A percentile compares a stretch with the other conserved stretches of the same genome.
Evolutionary conservation across 1,284 basidiomycete species (phyloP).

Genomic region (Cutaneotrichosporon spelunceum): DNA sequence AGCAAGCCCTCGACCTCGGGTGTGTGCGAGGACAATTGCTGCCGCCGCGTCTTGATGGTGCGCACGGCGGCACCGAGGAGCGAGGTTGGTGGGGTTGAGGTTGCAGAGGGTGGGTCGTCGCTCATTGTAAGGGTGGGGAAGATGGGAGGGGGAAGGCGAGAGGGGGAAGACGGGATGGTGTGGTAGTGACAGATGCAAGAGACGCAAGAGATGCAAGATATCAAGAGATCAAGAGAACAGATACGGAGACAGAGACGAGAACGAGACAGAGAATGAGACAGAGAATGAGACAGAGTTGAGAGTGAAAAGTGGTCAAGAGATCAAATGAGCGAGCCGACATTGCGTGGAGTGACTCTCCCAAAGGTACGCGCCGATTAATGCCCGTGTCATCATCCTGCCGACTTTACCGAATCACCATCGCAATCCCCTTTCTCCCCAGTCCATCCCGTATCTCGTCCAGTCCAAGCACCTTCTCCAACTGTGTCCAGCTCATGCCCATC

Average conservation of each 20-base stretch:
- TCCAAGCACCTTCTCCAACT: conserved; percentile 70
- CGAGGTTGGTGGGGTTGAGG: too few species aligned
- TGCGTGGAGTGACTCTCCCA: not conserved
- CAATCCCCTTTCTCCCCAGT: conserved; percentile 41
- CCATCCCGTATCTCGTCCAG: conserved; percentile 36
- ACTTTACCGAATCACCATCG: conserved; percentile 33
- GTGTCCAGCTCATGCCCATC: conserved; percentile 78
- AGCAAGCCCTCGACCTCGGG: conserved; percentile 32
- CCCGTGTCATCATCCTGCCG: not conserved
- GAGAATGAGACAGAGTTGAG: too few species aligned
- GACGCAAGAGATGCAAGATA: not conserved
- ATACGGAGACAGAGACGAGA: too few species aligned
- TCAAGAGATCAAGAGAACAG: not conserved
- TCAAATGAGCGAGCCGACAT: too few species aligned
- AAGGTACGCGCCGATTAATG: conserved; percentile 6
- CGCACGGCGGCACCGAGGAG: not conserved
- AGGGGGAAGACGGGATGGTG: too few species aligned
- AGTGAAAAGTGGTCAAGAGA: not conserved
- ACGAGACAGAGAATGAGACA: not conserved
- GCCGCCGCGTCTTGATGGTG: conserved; percentile 14
- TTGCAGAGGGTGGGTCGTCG: conserved; percentile 5
- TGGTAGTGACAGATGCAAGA: too few species aligned
- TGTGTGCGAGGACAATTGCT: conserved; percentile 36
- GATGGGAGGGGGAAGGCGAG: not conserved
- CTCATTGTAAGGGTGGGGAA: not conserved